Evolutionary conservation across 1,284 basidiomycete genomes (phyloP).

Genomic region (Singerocomus inundabilis): DNA sequence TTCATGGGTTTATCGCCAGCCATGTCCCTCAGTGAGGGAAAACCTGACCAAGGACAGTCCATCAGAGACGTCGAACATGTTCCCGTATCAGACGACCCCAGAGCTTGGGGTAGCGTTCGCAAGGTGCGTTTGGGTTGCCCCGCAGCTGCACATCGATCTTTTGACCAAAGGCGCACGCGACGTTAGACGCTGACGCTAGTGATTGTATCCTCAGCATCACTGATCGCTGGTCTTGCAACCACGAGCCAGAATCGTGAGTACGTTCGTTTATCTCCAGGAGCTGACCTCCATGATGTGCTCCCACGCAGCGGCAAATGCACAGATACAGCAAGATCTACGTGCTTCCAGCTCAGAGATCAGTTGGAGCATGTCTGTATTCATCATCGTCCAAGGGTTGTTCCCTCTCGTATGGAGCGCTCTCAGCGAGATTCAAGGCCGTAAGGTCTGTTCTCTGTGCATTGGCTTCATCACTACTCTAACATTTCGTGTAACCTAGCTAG

Average conservation of each 20-base stretch:
- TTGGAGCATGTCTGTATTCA: constrained; percentile 74
- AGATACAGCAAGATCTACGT: constrained; percentile 66
- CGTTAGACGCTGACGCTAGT: constrained; percentile 51
- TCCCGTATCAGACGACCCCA: constrained; percentile 72
- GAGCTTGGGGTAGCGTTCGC: constrained; percentile 64
- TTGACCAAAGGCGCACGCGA: background rate
- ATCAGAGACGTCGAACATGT: constrained; percentile 62
- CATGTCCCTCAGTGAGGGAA: constrained; percentile 17
- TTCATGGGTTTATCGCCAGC: background rate
- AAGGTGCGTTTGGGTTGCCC: constrained; percentile 45
- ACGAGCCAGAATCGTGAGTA: constrained; percentile 68
- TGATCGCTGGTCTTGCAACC: constrained; percentile 68
- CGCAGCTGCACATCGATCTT: background rate
- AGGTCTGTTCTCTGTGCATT: constrained; percentile 41
- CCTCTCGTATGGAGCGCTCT: constrained; percentile 73
- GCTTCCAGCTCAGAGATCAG: constrained; percentile 72
- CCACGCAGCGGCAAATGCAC: constrained; percentile 59
- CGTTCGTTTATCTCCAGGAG: background rate
- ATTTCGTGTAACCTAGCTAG: constrained; percentile 41
- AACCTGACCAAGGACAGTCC: background rate
- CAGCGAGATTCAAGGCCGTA: constrained; percentile 80
- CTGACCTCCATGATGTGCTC: background rate
- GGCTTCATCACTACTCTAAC: background rate
- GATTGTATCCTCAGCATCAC: constrained; percentile 61
- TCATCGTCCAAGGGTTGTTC: constrained; percentile 70